These are phyloP conservation scores for Hypoxylon sp. DNA, from an alignment of 2,329 filamentous ascomycete species.

Conservation along the genomic window DNA sequence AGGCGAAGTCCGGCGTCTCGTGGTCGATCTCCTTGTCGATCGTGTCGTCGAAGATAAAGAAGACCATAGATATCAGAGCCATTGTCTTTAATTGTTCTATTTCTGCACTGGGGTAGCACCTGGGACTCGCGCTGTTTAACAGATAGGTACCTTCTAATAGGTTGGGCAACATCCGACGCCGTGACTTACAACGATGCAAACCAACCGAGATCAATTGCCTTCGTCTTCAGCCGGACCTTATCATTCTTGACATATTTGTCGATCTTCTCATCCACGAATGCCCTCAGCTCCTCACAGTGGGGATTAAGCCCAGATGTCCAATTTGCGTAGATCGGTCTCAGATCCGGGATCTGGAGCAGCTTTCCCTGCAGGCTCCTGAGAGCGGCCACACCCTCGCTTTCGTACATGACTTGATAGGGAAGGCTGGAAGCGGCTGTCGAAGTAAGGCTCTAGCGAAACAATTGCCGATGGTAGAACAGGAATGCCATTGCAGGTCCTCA, in stretches of 20 bases:
- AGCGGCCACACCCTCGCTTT: conserved; percentile 18
- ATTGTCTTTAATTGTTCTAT: conserved; percentile 43
- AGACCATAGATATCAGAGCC: conserved; percentile 39
- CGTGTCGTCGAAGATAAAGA: conserved; percentile 46
- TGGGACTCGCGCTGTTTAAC: conserved; percentile 15
- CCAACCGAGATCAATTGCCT: conserved; percentile 41
- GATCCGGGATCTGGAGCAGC: conserved; percentile 39
- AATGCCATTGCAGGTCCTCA: neutral
- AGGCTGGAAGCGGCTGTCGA: neutral
- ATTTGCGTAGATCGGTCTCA: conserved; percentile 39
- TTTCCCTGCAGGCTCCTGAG: conserved; percentile 27
- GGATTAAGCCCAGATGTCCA: conserved; percentile 40
- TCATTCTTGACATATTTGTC: conserved; percentile 39
- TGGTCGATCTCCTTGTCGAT: conserved; percentile 44
- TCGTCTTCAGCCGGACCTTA: conserved; percentile 34
- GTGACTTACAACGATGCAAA: conserved; percentile 41
- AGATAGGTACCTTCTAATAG: neutral
- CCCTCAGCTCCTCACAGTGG: conserved; percentile 33
- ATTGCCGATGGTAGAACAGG: neutral
- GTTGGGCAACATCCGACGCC: neutral
- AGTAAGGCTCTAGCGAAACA: neutral
- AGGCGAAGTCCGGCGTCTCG: conserved; percentile 36
- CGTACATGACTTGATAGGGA: conserved; percentile 11
- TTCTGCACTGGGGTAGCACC: conserved; percentile 38
- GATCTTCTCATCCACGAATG: conserved; percentile 37